Evolutionary conservation across 139 green algal genomes (phyloP).

Genomic region (Pseudopediastrum boryanum): DNA sequence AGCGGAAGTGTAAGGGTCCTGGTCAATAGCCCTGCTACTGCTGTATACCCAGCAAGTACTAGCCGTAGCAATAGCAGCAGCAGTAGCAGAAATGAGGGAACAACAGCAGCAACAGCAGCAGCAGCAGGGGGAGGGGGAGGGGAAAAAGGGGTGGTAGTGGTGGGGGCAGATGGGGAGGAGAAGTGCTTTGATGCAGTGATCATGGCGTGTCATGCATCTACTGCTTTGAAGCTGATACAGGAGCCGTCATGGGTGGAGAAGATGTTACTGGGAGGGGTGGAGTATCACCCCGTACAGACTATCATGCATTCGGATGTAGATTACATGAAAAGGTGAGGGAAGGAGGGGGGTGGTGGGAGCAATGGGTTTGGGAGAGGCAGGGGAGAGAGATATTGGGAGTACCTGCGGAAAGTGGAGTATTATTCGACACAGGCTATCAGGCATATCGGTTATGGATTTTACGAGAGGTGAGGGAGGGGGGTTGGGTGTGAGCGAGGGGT

Average conservation of each 20-base stretch:
- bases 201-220: neutral
- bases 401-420: too few species aligned
- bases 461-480: too few species aligned
- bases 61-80: too few species aligned
- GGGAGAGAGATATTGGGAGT: too few species aligned
- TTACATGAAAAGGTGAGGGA: neutral
- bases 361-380: too few species aligned
- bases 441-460: too few species aligned
- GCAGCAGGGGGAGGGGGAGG: neutral
- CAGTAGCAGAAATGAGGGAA: neutral
- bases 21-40: neutral
- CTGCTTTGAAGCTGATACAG: neutral
- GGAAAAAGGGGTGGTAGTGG: neutral
- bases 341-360: too few species aligned
- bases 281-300: neutral
- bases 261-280: neutral
- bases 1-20: neutral
- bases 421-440: too few species aligned
- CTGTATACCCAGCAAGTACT: too few species aligned
- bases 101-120: neutral
- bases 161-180: neutral
- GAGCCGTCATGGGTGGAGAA: neutral
- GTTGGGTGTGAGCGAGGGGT: too few species aligned
- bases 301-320: constrained; percentile 5
- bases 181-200: constrained; percentile 8